Evolutionary conservation across 1,284 basidiomycete genomes (phyloP), one percentile per base, ranked within the genome.

Genomic region (Dichomitus squalens): DNA sequence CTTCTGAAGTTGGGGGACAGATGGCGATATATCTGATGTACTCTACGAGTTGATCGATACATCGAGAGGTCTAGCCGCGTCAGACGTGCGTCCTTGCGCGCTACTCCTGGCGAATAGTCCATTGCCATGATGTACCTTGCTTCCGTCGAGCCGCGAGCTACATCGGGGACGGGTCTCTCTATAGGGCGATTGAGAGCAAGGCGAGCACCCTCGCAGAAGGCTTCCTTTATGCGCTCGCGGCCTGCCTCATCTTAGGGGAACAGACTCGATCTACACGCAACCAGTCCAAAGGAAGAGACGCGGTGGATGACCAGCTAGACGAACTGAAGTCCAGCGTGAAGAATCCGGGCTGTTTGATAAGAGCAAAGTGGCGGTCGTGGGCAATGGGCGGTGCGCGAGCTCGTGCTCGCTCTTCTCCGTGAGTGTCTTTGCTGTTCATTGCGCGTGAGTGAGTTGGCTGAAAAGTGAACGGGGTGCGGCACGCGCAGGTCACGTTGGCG

Each of bases 111-210:
- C n/a, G n/a, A n/a, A n/a, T n/a, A n/a, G n/a, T n/a, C n/a, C n/a
- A n/a, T n/a, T n/a, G n/a, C n/a, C n/a, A n/a, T n/a, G n/a, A n/a
- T n/a, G n/a, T n/a, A n/a, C n/a, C n/a, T n/a, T n/a, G n/a, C n/a
- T n/a, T n/a, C n/a, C n/a, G n/a, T n/a, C n/a, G n/a, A n/a, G n/a
- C n/a, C n/a, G n/a, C n/a, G n/a, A n/a, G n/a, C n/a, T n/a, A n/a
- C n/a, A n/a, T n/a, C n/a, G n/a, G n/a, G n/a, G n/a, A n/a, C n/a
- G n/a, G n/a, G n/a, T n/a, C n/a, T 44, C 41, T 27, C 2, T 11
- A 7, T 25, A 95, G 93, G 64, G 93, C 93, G 0, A 91, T 95
- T 52, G 92, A 95, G 66, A 94, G 90, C 66, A 93, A 93, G 14
- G 92, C 93, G 14, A 94, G 93, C 58, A 82, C 87, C 16, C 76